Evolutionary conservation across 2,329 filamentous ascomycete species (phyloP).

Genomic region (Pseudogymnoascus sp.): DNA sequence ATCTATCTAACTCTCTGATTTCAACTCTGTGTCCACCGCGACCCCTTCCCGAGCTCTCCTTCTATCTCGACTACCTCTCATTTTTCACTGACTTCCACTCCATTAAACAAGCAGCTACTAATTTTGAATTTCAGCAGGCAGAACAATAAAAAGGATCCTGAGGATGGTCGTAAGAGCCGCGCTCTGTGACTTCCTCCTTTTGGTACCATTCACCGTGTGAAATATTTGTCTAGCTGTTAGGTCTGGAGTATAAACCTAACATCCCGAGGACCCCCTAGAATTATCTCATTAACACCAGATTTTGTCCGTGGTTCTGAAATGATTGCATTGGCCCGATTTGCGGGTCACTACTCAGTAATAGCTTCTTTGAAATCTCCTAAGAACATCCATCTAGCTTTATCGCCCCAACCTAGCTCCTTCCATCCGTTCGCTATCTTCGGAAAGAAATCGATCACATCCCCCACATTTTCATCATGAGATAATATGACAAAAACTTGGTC

Average conservation of each 20-base stretch:
- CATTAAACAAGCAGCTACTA: too few species aligned
- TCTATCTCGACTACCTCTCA: too few species aligned
- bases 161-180: not conserved
- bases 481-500: conserved; percentile 39
- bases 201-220: not conserved
- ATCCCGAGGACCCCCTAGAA: not conserved
- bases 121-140: not conserved
- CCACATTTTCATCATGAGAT: conserved; percentile 40
- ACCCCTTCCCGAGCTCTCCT: too few species aligned
- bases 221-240: not conserved
- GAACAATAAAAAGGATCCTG: not conserved
- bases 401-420: conserved; percentile 38
- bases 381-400: conserved; percentile 42
- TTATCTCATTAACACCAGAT: not conserved
- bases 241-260: not conserved
- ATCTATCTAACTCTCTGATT: too few species aligned
- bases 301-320: not conserved
- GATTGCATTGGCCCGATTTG: not conserved
- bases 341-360: conserved; percentile 20
- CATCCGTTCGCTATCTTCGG: conserved; percentile 42
- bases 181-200: not conserved
- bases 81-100: too few species aligned
- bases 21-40: too few species aligned
- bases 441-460: conserved; percentile 41
- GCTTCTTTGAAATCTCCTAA: conserved; percentile 42